phyloP scores from a whole-genome alignment of 2,329 filamentous ascomycete species.

The Tympanopsis confertula region DNA sequence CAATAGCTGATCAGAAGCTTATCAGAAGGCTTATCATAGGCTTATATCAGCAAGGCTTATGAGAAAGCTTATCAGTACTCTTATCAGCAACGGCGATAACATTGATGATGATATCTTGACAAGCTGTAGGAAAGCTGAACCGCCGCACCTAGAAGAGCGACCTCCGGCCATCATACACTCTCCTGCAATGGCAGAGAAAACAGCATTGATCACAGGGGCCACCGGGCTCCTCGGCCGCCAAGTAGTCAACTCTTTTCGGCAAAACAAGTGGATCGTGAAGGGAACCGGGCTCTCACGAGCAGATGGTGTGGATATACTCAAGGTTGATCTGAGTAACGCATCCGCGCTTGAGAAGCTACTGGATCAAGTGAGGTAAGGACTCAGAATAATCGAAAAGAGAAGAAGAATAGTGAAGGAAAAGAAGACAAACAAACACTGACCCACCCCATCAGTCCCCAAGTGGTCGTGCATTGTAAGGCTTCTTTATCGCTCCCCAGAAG shows the following conservation, averaged over 20 bases:
- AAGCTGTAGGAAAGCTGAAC: no score
- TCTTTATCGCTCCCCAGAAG: constrained; percentile 2
- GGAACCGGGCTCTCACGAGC: constrained; percentile 68
- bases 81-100: no score
- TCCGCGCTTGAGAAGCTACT: constrained; percentile 35
- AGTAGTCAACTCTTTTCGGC: constrained; percentile 59
- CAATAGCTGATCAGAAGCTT: no score
- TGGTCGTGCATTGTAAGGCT: constrained; percentile 67
- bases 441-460: constrained; percentile 45
- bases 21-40: no score
- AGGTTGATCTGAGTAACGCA: constrained; percentile 36
- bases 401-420: no score
- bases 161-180: no score
- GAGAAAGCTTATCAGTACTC: no score
- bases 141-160: no score
- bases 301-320: constrained; percentile 55
- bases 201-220: constrained; percentile 70
- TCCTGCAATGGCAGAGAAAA: constrained; percentile 26
- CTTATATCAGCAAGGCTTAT: no score
- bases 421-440: no score
- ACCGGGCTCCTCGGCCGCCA: constrained; percentile 75
- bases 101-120: no score
- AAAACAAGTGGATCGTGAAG: constrained; percentile 55
- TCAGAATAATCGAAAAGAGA: background rate
- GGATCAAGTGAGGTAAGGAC: constrained; percentile 39